Base-by-base conservation (phyloP, 441 rosid genomes). In the Pelargonium fulgidum region DNA sequence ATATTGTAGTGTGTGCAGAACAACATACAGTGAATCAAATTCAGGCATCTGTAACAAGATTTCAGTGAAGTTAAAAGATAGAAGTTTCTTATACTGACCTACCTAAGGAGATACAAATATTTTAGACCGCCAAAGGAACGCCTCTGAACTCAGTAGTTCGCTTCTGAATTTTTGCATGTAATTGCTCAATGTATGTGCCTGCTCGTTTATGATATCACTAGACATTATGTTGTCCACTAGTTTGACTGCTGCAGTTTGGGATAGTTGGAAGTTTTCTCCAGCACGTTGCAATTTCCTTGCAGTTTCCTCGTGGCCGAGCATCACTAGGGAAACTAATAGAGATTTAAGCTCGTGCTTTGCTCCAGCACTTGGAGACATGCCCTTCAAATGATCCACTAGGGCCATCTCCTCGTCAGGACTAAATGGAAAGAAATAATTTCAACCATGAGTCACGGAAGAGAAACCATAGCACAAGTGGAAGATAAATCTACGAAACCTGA, bases 341-440 rank as follows among this genome's bases (percentile, higher is more conserved):
- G 96, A 93, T 71, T 77, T 85, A 7, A 93, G 88, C 82, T 93
- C 97, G 8, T 70, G 65, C 81, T 81, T 87, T 64, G 93, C 88
- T 70, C 93, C 91, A 42, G 74, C 83, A 8, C 87, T 78, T 68
- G 85, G 80, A 54, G 85, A 83, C 96, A 91, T 88, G 74, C 90
- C 90, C 75, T 87, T 91, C 84, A 93, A 79, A 84, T 93, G 99
- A 59, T 93, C 97, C 64, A 91, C 93, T 26, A 93, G 84, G 36
- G 96, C 96, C 80, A 87, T 70, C 87, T 93, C 97, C 86, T 93
- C 99, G 7, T 86, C 99, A 24, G 97, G 89, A 67, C 99, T 93
- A 77, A 75, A 77, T 26, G 66, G 50, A 65, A 20, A 44, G n/a
- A 70, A 59, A 70, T 36, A 22, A 41, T 58, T 75, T 72, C 52